These are phyloP conservation scores for Zygoascus tannicola DNA, from an alignment of 805 yeast species.

Conservation along the genomic window DNA sequence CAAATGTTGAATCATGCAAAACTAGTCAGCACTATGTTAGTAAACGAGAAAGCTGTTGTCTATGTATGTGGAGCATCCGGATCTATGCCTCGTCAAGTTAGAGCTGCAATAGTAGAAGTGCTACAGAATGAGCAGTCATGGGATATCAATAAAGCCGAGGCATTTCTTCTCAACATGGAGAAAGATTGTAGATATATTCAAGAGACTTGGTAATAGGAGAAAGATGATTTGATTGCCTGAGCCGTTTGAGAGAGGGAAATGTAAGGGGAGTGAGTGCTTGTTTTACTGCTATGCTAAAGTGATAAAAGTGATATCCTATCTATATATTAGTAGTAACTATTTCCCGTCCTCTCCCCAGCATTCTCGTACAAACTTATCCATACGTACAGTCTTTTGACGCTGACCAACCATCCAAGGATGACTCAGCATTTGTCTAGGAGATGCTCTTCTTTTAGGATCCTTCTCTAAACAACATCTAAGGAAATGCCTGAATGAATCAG, in stretches of 20 bases:
- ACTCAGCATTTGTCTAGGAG: conserved; percentile 83
- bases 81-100: conserved; percentile 81
- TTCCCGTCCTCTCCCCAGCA: conserved; percentile 63
- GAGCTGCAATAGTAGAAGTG: conserved; percentile 66
- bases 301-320: neutral
- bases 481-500: conserved; percentile 72
- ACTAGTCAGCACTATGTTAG: conserved; percentile 43
- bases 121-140: conserved; percentile 35
- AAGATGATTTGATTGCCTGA: conserved; percentile 2
- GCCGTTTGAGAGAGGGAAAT: neutral
- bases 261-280: no score
- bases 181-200: conserved; percentile 60
- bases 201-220: conserved; percentile 65
- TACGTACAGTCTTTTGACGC: conserved; percentile 58
- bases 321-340: neutral
- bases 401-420: conserved; percentile 93
- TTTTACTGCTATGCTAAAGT: no score
- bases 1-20: conserved; percentile 43
- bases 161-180: conserved; percentile 52
- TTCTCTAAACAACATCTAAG: conserved; percentile 72
- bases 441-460: conserved; percentile 70
- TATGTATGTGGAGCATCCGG: conserved; percentile 93
- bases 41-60: conserved; percentile 48
- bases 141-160: conserved; percentile 38
- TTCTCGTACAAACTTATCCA: conserved; percentile 74